Conservation (phyloP, 2,329 filamentous ascomycete genomes). For the Grosmannia clavigera region DNA sequence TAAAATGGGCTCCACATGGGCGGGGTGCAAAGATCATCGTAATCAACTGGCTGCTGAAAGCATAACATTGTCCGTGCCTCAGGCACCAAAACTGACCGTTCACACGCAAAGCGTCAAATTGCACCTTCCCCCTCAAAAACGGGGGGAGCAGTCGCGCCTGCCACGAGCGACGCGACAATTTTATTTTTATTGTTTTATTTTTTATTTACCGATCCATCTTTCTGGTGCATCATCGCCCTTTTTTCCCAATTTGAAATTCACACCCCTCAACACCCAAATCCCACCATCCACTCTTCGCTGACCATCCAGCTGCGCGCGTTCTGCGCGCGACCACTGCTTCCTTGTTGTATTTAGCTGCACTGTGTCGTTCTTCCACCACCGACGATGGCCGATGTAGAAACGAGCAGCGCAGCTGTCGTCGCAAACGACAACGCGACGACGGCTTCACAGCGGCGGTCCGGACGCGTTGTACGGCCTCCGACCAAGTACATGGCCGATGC, state of each 20-base stretch:
- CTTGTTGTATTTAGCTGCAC: background rate
- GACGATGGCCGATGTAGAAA: background rate
- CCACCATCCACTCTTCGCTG: background rate
- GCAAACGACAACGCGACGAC: constrained; percentile 20
- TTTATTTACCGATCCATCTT: constrained; percentile 1
- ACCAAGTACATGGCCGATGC: constrained; percentile 47
- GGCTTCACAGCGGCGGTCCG: constrained; percentile 51
- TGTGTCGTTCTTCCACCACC: too few relatives aligned
- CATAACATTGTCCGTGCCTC: constrained; percentile 1
- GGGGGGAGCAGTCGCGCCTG: constrained; percentile 8
- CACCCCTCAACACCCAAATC: background rate
- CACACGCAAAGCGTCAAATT: background rate
- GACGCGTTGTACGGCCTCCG: constrained; percentile 52
- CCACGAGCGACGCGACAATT: constrained; percentile 13
- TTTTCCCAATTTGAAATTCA: background rate
- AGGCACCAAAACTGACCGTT: constrained; percentile 6
- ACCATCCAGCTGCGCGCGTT: background rate
- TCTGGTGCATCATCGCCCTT: background rate
- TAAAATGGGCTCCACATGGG: background rate
- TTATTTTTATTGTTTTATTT: constrained; percentile 6
- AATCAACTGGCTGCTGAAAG: background rate
- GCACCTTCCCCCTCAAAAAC: constrained; percentile 5
- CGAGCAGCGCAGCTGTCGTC: background rate
- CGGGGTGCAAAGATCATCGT: background rate
- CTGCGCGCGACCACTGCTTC: background rate